phyloP scores from a whole-genome alignment of 1,284 basidiomycete species.

The Ustilago vetiveriae region DNA sequence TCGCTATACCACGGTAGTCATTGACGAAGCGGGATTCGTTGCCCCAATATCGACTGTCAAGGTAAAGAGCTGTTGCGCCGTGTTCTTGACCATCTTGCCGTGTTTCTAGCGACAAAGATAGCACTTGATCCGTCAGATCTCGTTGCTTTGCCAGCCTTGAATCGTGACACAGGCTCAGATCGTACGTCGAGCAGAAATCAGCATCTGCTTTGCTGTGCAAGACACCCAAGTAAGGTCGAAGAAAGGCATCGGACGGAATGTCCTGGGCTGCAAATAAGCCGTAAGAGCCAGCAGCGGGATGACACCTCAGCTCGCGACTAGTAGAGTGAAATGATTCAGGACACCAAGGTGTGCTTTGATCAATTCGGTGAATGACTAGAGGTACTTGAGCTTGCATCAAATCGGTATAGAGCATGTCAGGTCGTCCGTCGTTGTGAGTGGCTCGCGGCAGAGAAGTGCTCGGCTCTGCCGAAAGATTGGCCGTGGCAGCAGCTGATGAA shows the following conservation, averaged over 20 bases:
- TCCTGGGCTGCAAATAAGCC: constrained; percentile 82
- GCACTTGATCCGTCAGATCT: neutral
- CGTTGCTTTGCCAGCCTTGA: neutral
- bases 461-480: neutral
- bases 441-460: constrained; percentile 11
- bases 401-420: constrained; percentile 9
- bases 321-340: constrained; percentile 33
- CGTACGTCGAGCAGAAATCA: constrained; percentile 77
- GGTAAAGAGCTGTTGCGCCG: constrained; percentile 28
- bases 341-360: constrained; percentile 17
- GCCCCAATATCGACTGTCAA: constrained; percentile 70
- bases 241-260: constrained; percentile 75
- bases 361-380: constrained; percentile 16
- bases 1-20: constrained; percentile 57
- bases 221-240: constrained; percentile 84
- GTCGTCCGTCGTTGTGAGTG: constrained; percentile 20
- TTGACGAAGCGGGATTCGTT: constrained; percentile 74
- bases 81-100: neutral
- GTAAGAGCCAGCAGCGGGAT: constrained; percentile 82
- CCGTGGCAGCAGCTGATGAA: neutral
- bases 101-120: neutral
- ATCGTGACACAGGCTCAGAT: constrained; percentile 70
- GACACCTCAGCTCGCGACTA: constrained; percentile 62
- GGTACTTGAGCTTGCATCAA: constrained; percentile 20
- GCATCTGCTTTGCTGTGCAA: constrained; percentile 79